phyloP scores from a whole-genome alignment of 2,329 filamentous ascomycete genomes.

The Calonectria pseudoturangicola region DNA sequence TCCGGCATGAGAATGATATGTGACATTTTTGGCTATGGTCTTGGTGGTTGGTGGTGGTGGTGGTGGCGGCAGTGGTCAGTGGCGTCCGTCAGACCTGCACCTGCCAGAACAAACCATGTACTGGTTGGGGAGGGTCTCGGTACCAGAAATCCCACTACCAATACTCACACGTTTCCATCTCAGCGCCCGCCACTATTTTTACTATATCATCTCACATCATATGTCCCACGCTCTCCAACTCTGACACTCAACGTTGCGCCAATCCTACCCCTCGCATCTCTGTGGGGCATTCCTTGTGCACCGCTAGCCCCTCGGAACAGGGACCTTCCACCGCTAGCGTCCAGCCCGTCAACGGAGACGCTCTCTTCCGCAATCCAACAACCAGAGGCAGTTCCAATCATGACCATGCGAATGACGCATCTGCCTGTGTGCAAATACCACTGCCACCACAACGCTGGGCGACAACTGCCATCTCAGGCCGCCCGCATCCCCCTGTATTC shows the following conservation, averaged over 20 bases:
- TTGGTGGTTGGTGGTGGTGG: not conserved
- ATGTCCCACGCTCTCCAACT: not conserved
- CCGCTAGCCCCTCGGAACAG: conserved; percentile 50
- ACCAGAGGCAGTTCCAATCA: conserved; percentile 36
- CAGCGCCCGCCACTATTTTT: not conserved
- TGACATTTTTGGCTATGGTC: not conserved
- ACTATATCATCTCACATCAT: not conserved
- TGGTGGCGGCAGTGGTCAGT: not conserved
- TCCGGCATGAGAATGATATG: not conserved
- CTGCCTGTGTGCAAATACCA: not conserved
- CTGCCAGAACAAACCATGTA: not conserved
- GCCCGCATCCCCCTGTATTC: conserved; percentile 5
- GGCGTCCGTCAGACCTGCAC: not conserved
- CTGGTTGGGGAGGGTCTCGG: not conserved
- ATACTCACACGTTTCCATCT: not conserved
- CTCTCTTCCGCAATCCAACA: conserved; percentile 49
- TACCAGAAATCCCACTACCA: not conserved
- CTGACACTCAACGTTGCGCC: not conserved
- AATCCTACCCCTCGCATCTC: conserved; percentile 16
- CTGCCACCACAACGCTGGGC: not conserved
- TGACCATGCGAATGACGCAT: conserved; percentile 32
- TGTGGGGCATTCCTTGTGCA: conserved; percentile 31
- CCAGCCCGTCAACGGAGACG: conserved; percentile 48
- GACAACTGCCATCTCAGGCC: not conserved
- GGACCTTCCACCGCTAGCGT: conserved; percentile 53